A percentile compares a stretch with the other conserved stretches of the same genome.
phyloP scores from a whole-genome alignment of 345 rosid genomes.

The Eucalyptus regnans region DNA sequence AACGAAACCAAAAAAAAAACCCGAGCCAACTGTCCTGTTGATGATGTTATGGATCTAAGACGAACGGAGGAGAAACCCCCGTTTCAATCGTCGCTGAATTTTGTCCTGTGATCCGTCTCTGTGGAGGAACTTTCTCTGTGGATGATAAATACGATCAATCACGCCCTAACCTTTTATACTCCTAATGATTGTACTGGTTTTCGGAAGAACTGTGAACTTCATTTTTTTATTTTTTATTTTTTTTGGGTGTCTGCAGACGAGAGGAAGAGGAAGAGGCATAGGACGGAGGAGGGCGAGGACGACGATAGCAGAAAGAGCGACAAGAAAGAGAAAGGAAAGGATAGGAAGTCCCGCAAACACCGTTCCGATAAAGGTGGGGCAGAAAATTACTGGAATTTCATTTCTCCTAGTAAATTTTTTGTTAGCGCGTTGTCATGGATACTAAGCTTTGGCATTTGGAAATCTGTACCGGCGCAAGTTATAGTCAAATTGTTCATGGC shows the following conservation, averaged over 20 bases:
- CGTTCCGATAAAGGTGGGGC: constrained; percentile 37
- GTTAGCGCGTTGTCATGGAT: background rate
- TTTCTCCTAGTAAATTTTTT: background rate
- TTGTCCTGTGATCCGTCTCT: background rate
- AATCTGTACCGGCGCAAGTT: background rate
- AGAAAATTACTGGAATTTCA: background rate
- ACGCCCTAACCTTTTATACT: background rate
- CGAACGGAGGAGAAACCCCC: background rate
- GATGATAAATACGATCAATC: background rate
- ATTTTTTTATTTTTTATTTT: background rate
- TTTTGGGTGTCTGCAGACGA: constrained; percentile 21
- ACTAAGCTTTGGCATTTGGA: background rate
- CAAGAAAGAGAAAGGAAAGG: constrained; percentile 34
- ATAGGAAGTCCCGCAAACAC: constrained; percentile 19
- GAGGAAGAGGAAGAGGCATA: constrained; percentile 38
- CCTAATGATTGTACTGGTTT: background rate
- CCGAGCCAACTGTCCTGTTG: background rate
- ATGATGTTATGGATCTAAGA: background rate
- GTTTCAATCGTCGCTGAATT: background rate
- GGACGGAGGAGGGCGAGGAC: constrained; percentile 29
- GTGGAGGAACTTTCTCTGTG: background rate
- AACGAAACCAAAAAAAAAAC: background rate
- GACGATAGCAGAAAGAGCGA: constrained; percentile 30
- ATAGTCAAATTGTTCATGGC: background rate
- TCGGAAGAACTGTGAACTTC: background rate